Base-by-base conservation (phyloP, 306 rosid species). In the Alnus rubra region DNA sequence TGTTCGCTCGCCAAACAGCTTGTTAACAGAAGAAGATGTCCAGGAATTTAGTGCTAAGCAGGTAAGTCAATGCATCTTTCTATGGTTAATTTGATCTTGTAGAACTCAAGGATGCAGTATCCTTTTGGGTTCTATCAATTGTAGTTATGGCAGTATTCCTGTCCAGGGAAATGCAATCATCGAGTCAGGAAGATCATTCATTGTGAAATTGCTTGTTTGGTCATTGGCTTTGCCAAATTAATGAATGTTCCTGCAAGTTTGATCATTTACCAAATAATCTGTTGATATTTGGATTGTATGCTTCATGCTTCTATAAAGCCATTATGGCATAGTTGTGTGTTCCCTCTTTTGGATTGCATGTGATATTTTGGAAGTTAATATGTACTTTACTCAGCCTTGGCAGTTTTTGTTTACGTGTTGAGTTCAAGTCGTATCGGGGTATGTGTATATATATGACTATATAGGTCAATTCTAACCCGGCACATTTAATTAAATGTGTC, bases 1-100 rank as follows among this genome's bases (percentile, higher is more conserved):
- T 19, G 89, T 87, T 86, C 83, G 84, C 39, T 71, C 80, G 1
- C 84, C 84, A 39, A 65, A 84, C 63, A 80, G 87, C 80, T 53
- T 44, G 56, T 53, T 87, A n/a, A 79, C 76, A 0, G 79, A 80
- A 51, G 78, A 84, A 70, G 88, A 86, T 37, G 62, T 87, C 76
- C 72, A 65, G 55, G 76, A 79, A 10, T 87, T 83, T 50, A 71
- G 84, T 12, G 91, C 83, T 42, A 42, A 84, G 30, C 81, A 80
- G 87, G 88, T 89, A 83, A 51, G 50, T 16, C 11, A 50, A 13
- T 5, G 37, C 39, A 7, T 54, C 18, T 23, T 31, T 35, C 23
- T 5, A 4, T 35, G 48, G 4, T 37, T 7, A n/a, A 35, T 65
- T 37, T 65, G 42, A 37, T 16, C 28, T 7, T 19, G 9, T 5